A percentile compares a stretch with the other conserved stretches of the same genome.
These are phyloP conservation scores for Allium fistulosum DNA, from an alignment of 106 monocot species.

Conservation along the genomic window DNA sequence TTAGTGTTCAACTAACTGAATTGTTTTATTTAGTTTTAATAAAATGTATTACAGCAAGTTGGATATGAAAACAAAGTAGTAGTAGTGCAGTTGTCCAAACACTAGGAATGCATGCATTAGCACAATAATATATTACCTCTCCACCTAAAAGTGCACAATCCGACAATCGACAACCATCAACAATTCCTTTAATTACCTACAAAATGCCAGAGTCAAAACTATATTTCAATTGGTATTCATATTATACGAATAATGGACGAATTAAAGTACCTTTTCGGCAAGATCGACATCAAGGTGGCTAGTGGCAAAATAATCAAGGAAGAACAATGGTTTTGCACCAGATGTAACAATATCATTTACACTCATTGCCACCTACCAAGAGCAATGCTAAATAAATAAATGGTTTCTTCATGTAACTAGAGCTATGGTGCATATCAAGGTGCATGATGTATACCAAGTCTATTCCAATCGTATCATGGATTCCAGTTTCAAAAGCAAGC, in stretches of 20 bases:
- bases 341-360: constrained; percentile 98
- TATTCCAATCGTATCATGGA: constrained; percentile 94
- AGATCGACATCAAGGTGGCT: constrained; percentile 93
- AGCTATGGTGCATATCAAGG: neutral
- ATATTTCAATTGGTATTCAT: neutral
- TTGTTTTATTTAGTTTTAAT: no score
- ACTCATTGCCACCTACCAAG: constrained; percentile 86
- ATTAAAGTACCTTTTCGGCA: constrained; percentile 65
- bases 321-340: constrained; percentile 93
- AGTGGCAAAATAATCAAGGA: constrained; percentile 92
- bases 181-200: constrained; percentile 91
- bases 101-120: constrained; percentile 1
- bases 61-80: no score
- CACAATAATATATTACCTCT: constrained; percentile 45
- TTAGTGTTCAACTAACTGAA: no score
- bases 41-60: no score
- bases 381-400: constrained; percentile 2
- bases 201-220: neutral
- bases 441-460: constrained; percentile 50
- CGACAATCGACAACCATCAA: constrained; percentile 88
- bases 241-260: neutral
- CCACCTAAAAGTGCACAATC: constrained; percentile 90
- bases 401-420: neutral
- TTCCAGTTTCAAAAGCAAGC: constrained; percentile 96
- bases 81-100: neutral